Evolutionary conservation across 176 grass and related monocot species (phyloP), one percentile per base, ranked within the genome.

Genomic region (Avena sativa): DNA sequence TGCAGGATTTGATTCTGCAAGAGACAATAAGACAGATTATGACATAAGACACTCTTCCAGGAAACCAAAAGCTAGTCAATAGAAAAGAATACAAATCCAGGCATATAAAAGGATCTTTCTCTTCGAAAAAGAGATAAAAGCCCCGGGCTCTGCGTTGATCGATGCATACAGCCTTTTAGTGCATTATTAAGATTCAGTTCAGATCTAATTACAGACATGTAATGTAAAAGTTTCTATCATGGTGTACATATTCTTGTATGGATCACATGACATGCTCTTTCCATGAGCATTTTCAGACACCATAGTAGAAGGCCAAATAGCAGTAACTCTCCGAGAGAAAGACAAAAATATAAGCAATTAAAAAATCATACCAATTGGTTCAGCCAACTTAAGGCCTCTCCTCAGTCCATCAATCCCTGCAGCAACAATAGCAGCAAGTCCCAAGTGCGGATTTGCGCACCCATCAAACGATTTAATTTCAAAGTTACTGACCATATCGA

Each of bases 381-480:
- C 94, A 46, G 97, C 94, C 84, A 99, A 83, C 66, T 74, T 86
- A 64, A 99, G 93, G 50, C 74, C 67, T 85, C 50, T 99, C 62
- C 93, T 94, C 76, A 96, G 82, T 9, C 97, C 97, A 91, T 99
- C 97, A 51, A 99, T 93, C 15, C 97, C 94, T 20, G 92, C 94
- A 91, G 89, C 90, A 43, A 93, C 48, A 71, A 99, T 87, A 53
- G 89, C 86, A 49, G 94, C 89, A 70, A 99, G 90, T 71, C 92
- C 92, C 89, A 99, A 83, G 73, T 99, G 89, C 3, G 97, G 94
- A 71, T 99, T 99, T 78, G 97, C 94, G 6, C 92, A 96, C 2
- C 85, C 97, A 93, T 99, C 97, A 26, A 96, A 96, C n/a, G 92
- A 92, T 91, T 98, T 96, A 62, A 98, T 88, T 84, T 98, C 97